Conservation (phyloP, 192 early-diverging fungal species). For the Linnemannia elongata region DNA sequence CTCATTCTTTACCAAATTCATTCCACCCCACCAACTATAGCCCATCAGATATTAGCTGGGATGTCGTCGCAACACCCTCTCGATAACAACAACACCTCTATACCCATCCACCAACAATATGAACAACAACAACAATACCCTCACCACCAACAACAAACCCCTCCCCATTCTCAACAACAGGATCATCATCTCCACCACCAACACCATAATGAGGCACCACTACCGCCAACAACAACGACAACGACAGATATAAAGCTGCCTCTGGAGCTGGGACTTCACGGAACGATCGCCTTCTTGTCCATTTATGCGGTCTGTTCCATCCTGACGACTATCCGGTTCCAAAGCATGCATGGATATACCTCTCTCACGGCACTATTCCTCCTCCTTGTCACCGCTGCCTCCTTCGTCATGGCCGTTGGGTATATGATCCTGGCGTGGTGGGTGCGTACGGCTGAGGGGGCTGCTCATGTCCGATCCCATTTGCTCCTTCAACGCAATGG, state of each 20-base stretch:
- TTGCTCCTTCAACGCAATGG: background rate
- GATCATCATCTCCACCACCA: background rate
- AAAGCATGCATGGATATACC: background rate
- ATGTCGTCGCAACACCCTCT: background rate
- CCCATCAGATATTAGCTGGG: background rate
- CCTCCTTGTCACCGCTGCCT: conserved; percentile 18
- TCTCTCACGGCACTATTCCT: conserved; percentile 22
- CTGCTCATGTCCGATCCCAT: background rate
- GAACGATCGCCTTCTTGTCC: conserved; percentile 17
- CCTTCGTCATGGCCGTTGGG: conserved; percentile 3
- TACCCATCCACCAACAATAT: conserved; percentile 5
- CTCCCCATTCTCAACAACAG: background rate
- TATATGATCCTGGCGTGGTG: conserved; percentile 40
- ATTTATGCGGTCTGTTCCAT: conserved; percentile 31
- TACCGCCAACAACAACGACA: background rate
- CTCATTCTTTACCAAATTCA: background rate
- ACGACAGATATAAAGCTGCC: background rate
- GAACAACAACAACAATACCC: conserved; percentile 6
- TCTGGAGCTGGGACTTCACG: conserved; percentile 11
- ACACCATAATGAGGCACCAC: background rate
- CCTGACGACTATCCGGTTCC: conserved; percentile 10
- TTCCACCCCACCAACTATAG: background rate
- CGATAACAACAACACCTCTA: background rate
- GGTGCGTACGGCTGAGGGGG: conserved; percentile 10
- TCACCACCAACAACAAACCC: background rate